Evolutionary conservation across 495 filamentous ascomycete genomes (phyloP), one percentile per base, ranked within the genome.

Genomic region (Talaromyces nanjingensis): DNA sequence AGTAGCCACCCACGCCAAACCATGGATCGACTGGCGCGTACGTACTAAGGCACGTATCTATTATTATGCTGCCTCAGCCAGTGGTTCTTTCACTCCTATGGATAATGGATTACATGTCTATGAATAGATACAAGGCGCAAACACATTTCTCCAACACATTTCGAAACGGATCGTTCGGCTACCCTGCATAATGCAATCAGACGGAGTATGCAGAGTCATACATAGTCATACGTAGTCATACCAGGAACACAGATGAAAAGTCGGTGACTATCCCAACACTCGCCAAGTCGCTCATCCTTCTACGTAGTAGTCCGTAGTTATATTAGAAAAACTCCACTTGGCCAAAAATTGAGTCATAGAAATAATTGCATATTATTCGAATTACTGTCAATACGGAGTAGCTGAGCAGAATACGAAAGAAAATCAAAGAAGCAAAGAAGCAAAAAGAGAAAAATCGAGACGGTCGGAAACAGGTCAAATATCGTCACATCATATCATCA

Each of bases 361-460:
- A 49, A 20, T 49, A 20, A 49, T 18, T 22, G 45, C 45, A 49
- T 49, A 18, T 20, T 22, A 49, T 49, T 49, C n/a, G 18, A 49
- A 49, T 49, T 49, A 49, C 18, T 18, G 18, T 49, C 6, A 49
- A 49, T 49, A 49, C 9, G 4, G 1, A 45, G 31, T 27, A 54
- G 22, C 1, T 12, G 8, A 37, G 33, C 11, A 37, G 33, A 37
- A 42, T 37, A 37, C 37, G 37, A 42, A 42, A 39, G 12, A 39
- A 16, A 42, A 16, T 16, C 12, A 42, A 42, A 9, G 12, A 0
- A 22, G 16, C 16, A 18, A 37, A 37, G 11, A 34, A 34, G 2
- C 16, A 34, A 58, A 14, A 29, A 59, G 52, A 39, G 16, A 66
- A 70, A 71, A 70, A 67, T 24, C 64, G 63, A 66, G 52, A 67